Conservation (phyloP, 306 rosid species). For the Pyrus betulifolia region DNA sequence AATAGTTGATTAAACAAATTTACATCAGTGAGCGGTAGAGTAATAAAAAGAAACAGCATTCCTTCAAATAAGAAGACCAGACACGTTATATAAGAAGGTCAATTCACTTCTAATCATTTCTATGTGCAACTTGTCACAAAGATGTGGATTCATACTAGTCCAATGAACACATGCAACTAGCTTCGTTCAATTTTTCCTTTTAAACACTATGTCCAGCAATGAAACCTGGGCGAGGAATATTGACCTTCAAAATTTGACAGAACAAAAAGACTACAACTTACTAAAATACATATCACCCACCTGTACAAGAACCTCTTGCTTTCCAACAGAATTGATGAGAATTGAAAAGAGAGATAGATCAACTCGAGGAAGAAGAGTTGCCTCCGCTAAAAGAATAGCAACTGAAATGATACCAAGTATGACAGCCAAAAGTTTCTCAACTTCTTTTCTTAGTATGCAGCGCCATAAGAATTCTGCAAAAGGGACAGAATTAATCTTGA, state of each 20-base stretch:
- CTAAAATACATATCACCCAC: constrained; percentile 29
- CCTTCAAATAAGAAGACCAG: neutral
- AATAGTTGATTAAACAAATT: constrained; percentile 25
- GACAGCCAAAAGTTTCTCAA: constrained; percentile 67
- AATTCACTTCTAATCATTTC: neutral
- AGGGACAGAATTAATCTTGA: constrained; percentile 6
- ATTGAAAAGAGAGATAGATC: constrained; percentile 90
- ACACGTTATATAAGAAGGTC: neutral
- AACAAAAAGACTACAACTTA: neutral
- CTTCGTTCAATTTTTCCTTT: neutral
- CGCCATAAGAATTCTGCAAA: constrained; percentile 89
- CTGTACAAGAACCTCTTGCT: constrained; percentile 90
- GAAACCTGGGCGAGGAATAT: neutral
- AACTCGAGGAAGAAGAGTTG: constrained; percentile 77
- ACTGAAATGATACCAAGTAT: constrained; percentile 74
- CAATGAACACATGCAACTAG: neutral
- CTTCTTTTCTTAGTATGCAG: constrained; percentile 78
- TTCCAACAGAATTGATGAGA: constrained; percentile 68
- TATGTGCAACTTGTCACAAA: neutral
- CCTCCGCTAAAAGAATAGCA: constrained; percentile 96
- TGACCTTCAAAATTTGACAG: constrained; percentile 7
- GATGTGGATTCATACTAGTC: neutral
- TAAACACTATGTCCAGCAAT: neutral
- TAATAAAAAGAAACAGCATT: neutral
- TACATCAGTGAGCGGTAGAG: constrained; percentile 10